Conservation (phyloP, 768 basidiomycete genomes). For the Pleurotus tuber-regium region DNA sequence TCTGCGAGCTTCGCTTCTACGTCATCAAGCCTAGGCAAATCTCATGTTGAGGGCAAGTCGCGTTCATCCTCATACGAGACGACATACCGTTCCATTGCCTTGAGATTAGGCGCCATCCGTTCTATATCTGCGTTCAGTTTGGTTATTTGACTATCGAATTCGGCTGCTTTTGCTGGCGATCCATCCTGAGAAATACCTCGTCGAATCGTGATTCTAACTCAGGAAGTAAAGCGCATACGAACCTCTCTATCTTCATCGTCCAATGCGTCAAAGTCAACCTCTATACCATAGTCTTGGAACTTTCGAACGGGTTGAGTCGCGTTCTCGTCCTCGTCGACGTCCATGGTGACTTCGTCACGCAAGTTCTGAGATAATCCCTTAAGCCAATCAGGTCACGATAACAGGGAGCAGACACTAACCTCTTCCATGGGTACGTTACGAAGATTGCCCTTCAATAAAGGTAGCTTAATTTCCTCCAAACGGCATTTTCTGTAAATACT, state of each 20-base stretch:
- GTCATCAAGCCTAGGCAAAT: conserved; percentile 80
- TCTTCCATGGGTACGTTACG: conserved; percentile 95
- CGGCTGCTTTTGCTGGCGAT: conserved; percentile 59
- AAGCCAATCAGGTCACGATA: conserved; percentile 8
- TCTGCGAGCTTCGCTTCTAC: conserved; percentile 82
- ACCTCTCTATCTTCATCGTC: conserved; percentile 76
- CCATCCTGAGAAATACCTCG: conserved; percentile 44
- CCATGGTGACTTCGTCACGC: conserved; percentile 87
- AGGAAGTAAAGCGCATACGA: conserved; percentile 15
- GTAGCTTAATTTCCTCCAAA: conserved; percentile 87
- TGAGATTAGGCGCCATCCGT: conserved; percentile 94
- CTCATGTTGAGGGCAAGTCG: too few relatives aligned
- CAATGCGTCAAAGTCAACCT: conserved; percentile 78
- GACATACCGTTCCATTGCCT: conserved; percentile 84
- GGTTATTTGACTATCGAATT: conserved; percentile 70
- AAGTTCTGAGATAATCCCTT: conserved; percentile 64
- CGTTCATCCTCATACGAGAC: too few relatives aligned
- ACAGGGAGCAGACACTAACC: conserved; percentile 37
- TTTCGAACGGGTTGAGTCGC: conserved; percentile 70
- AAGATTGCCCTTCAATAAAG: conserved; percentile 71
- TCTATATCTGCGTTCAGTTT: conserved; percentile 82
- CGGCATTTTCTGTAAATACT: conserved; percentile 88
- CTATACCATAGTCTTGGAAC: conserved; percentile 83
- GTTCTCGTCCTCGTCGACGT: conserved; percentile 86
- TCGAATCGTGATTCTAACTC: not conserved